A percentile compares a stretch with the other conserved stretches of the same genome.
Conservation (phyloP, 345 rosid genomes). For the Hirschfeldia incana region DNA sequence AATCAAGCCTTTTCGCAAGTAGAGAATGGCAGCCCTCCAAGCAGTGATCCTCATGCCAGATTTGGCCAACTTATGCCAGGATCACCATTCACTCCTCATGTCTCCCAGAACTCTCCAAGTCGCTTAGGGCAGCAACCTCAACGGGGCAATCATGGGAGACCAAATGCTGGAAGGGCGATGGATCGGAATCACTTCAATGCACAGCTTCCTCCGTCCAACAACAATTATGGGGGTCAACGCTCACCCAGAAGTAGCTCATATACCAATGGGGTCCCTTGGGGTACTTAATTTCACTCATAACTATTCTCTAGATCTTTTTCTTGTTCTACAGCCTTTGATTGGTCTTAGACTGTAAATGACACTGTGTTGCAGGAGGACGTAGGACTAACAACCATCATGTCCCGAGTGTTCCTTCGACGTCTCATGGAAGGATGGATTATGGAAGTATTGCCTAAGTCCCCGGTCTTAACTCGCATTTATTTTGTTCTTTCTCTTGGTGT, state of each 20-base stretch:
- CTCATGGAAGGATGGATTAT: conserved; percentile 85
- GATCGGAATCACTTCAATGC: conserved; percentile 72
- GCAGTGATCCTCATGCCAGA: conserved; percentile 63
- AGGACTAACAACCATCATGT: conserved; percentile 71
- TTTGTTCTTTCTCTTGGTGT: conserved; percentile 38
- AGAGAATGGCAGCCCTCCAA: conserved; percentile 74
- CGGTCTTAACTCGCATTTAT: conserved; percentile 37
- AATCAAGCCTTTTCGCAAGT: conserved; percentile 56
- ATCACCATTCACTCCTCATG: conserved; percentile 48
- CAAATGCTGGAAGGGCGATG: conserved; percentile 48
- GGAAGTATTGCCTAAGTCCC: conserved; percentile 75
- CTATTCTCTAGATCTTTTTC: background rate
- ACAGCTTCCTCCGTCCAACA: conserved; percentile 67
- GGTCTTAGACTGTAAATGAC: background rate
- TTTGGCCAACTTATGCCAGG: conserved; percentile 49
- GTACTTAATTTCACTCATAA: conserved; percentile 47
- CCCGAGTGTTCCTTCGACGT: conserved; percentile 70
- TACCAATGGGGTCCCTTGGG: conserved; percentile 76
- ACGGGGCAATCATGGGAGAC: conserved; percentile 58
- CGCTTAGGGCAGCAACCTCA: conserved; percentile 85
- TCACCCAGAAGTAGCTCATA: conserved; percentile 82
- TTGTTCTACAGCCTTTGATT: background rate
- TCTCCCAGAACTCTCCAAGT: conserved; percentile 77
- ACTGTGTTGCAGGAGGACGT: conserved; percentile 49
- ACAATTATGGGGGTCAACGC: conserved; percentile 61